Percentiles rank a stretch among this genome's conserved stretches.
phyloP scores from a whole-genome alignment of 2,329 filamentous ascomycete genomes.

The Anthostomella pinea region DNA sequence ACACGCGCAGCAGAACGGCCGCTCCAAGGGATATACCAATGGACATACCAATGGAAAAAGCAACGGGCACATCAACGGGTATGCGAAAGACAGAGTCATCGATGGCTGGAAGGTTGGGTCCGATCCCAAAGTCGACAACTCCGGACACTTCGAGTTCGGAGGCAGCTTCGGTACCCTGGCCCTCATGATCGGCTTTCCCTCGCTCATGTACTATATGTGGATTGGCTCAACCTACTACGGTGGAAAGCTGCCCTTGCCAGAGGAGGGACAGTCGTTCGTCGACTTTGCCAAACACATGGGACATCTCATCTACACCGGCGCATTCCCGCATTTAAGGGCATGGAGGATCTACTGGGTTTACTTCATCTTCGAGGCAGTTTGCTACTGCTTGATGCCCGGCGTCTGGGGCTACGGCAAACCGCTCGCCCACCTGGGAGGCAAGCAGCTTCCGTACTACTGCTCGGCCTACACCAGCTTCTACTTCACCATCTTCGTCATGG shows the following conservation, averaged over 20 bases:
- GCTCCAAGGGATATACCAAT: constrained; percentile 11
- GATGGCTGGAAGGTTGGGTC: constrained; percentile 60
- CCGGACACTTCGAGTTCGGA: constrained; percentile 76
- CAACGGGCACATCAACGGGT: constrained; percentile 28
- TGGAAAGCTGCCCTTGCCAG: constrained; percentile 71
- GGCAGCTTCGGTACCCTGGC: constrained; percentile 73
- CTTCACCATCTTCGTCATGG: constrained; percentile 70
- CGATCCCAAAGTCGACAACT: constrained; percentile 62
- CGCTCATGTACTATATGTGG: constrained; percentile 99
- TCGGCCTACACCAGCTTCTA: constrained; percentile 87
- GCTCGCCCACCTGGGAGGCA: constrained; percentile 74
- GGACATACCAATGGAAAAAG: constrained; percentile 30
- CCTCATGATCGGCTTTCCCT: constrained; percentile 93
- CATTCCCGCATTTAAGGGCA: constrained; percentile 76
- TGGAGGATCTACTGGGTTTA: constrained; percentile 97
- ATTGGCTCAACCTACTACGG: constrained; percentile 90
- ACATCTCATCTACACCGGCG: constrained; percentile 74
- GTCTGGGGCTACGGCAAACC: constrained; percentile 87
- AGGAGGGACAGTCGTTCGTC: constrained; percentile 60
- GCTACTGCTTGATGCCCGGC: constrained; percentile 84
- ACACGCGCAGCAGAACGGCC: constrained; percentile 11
- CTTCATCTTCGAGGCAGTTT: constrained; percentile 77
- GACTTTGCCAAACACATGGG: constrained; percentile 73
- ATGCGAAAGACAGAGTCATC: constrained; percentile 34
- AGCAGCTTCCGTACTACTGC: constrained; percentile 93